Conservation (phyloP, 176 grass and related monocot species). For the Bromus sterilis region DNA sequence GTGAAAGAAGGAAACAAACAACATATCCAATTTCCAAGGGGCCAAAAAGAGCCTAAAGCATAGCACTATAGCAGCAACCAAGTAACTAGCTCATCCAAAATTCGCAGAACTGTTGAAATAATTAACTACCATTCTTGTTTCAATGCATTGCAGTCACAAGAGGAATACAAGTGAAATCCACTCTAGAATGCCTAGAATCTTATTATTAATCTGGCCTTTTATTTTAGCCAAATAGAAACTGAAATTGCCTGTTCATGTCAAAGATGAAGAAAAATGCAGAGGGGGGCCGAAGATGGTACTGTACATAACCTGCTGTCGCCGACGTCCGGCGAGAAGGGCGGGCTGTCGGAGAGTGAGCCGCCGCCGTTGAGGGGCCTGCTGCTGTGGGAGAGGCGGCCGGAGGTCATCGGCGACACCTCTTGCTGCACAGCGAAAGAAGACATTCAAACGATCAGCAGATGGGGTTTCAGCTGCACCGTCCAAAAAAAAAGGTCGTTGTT, state of each 20-base stretch:
- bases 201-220: too few relatives aligned
- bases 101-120: not conserved
- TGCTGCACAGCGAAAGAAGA: conserved; percentile 10
- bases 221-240: not conserved
- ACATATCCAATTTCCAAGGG: not conserved
- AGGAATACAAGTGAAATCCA: not conserved
- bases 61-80: not conserved
- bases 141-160: not conserved
- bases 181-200: not conserved
- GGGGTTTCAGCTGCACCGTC: too few relatives aligned
- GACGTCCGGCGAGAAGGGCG: conserved; percentile 84
- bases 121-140: not conserved
- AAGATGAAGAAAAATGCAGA: not conserved
- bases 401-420: conserved; percentile 86
- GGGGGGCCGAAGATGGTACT: not conserved
- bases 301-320: conserved; percentile 70
- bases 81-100: not conserved
- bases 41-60: not conserved
- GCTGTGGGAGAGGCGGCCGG: conserved; percentile 95
- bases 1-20: not conserved
- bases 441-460: too few relatives aligned
- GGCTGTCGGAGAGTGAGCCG: conserved; percentile 87
- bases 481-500: not conserved
- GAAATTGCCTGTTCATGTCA: not conserved
- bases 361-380: conserved; percentile 87